Percentiles rank a stretch among this genome's conserved stretches.
phyloP scores from a whole-genome alignment of 2,329 filamentous ascomycete genomes.

The Salinomyces thailandicus region DNA sequence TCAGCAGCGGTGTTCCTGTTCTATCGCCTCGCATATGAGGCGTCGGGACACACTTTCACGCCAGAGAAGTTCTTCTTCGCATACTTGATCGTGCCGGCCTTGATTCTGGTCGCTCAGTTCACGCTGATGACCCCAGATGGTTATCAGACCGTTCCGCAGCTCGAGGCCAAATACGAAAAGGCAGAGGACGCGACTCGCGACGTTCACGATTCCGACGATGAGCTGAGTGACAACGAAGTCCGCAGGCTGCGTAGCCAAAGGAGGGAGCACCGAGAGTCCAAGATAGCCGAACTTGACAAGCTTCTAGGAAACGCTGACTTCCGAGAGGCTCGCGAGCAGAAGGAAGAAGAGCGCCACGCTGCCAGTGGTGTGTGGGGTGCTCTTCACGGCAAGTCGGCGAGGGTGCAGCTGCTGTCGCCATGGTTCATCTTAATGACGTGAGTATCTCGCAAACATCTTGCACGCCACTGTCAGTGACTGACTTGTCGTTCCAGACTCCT shows the following conservation, averaged over 20 bases:
- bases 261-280: conserved; percentile 49
- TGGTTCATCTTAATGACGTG: conserved; percentile 80
- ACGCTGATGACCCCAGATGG: conserved; percentile 38
- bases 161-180: conserved; percentile 69
- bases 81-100: conserved; percentile 39
- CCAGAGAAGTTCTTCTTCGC: conserved; percentile 40
- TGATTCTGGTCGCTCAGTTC: conserved; percentile 32
- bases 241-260: conserved; percentile 44
- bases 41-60: conserved; percentile 31
- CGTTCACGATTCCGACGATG: conserved; percentile 47
- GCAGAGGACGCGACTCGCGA: conserved; percentile 44
- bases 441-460: too few species aligned
- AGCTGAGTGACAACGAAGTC: conserved; percentile 45
- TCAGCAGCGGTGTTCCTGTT: conserved; percentile 39
- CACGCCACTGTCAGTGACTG: too few species aligned
- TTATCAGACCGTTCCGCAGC: conserved; percentile 56
- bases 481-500: too few species aligned
- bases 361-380: conserved; percentile 67
- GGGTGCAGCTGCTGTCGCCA: conserved; percentile 62
- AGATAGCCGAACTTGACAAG: conserved; percentile 62
- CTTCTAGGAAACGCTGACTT: conserved; percentile 59
- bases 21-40: conserved; percentile 38
- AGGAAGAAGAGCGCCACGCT: conserved; percentile 11
- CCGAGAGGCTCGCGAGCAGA: conserved; percentile 46
- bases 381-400: conserved; percentile 61